A percentile compares a stretch with the other conserved stretches of the same genome.
Evolutionary conservation across 352 stramenopile genomes (phyloP).

Genomic region (Pythium rhizo-oryzae): DNA sequence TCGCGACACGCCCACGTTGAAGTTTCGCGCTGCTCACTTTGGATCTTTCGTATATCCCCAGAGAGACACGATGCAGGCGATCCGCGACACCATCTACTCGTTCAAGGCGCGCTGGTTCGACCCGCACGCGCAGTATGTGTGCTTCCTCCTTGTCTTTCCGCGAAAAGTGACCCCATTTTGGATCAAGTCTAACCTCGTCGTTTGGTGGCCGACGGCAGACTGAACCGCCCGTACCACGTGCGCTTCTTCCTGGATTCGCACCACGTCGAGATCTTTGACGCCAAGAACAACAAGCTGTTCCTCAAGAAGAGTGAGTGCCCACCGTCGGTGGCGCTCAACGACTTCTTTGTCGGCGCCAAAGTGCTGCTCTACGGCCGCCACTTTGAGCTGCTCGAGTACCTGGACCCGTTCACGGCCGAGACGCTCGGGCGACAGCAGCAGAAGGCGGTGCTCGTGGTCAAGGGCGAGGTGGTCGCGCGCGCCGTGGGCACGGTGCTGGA

Average conservation of each 20-base stretch:
- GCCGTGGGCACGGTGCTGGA: slow-evolving; percentile 52
- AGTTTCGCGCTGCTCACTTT: neutral
- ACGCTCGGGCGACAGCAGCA: slow-evolving; percentile 72
- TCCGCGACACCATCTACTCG: slow-evolving; percentile 77
- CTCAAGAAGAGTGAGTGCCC: slow-evolving; percentile 91
- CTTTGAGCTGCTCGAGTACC: slow-evolving; percentile 86
- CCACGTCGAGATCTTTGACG: slow-evolving; percentile 89
- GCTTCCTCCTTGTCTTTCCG: neutral
- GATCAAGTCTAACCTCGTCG: too few species aligned
- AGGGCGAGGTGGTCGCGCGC: slow-evolving; percentile 50
- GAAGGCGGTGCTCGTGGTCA: slow-evolving; percentile 69
- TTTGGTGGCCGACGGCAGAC: slow-evolving; percentile 30
- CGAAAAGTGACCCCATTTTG: too few species aligned
- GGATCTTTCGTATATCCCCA: neutral
- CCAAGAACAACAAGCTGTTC: slow-evolving; percentile 89
- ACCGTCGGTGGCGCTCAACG: slow-evolving; percentile 52
- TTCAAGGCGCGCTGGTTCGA: slow-evolving; percentile 87
- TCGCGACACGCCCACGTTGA: neutral
- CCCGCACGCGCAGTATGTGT: slow-evolving; percentile 70
- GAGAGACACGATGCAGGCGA: slow-evolving; percentile 45
- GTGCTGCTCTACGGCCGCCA: slow-evolving; percentile 80
- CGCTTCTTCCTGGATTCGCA: slow-evolving; percentile 81
- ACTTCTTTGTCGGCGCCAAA: slow-evolving; percentile 87
- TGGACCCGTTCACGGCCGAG: slow-evolving; percentile 77
- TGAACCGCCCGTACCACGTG: slow-evolving; percentile 77